A percentile compares a stretch with the other conserved stretches of the same genome.
phyloP scores from a whole-genome alignment of 1,139 yeast genomes.

The Candida labiduridarum region DNA sequence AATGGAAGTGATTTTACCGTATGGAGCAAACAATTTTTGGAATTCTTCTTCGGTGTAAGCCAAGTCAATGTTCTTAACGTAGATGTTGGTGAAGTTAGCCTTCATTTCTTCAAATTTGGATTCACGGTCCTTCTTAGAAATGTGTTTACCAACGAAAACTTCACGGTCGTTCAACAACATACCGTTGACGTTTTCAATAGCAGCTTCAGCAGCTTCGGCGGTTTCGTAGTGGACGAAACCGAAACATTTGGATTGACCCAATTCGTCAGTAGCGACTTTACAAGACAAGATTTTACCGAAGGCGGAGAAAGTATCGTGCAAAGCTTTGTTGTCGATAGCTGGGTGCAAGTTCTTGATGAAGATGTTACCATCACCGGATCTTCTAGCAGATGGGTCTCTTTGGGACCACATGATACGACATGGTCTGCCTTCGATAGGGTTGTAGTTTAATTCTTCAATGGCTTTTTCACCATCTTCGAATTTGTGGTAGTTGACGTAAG shows the following conservation, averaged over 20 bases:
- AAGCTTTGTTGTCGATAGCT: conserved; percentile 97
- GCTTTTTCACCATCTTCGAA: conserved; percentile 92
- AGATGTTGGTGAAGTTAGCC: conserved; percentile 94
- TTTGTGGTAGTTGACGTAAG: conserved; percentile 95
- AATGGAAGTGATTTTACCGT: conserved; percentile 84
- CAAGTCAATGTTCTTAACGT: conserved; percentile 83
- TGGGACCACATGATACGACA: conserved; percentile 99
- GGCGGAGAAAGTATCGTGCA: conserved; percentile 96
- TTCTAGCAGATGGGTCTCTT: conserved; percentile 96
- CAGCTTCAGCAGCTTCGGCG: conserved; percentile 90
- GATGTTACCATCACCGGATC: conserved; percentile 95
- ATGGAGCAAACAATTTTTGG: conserved; percentile 68
- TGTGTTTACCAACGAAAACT: conserved; percentile 94
- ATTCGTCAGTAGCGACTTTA: conserved; percentile 95
- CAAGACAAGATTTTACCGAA: conserved; percentile 96
- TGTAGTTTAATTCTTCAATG: conserved; percentile 92
- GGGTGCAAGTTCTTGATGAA: conserved; percentile 98
- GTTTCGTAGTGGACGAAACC: conserved; percentile 98
- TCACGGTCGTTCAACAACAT: conserved; percentile 97
- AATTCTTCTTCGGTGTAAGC: conserved; percentile 77
- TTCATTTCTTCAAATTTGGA: conserved; percentile 89
- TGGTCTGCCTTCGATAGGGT: conserved; percentile 92
- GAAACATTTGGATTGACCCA: conserved; percentile 91
- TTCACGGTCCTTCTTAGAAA: conserved; percentile 93
- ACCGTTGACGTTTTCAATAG: conserved; percentile 97